Evolutionary conservation across 192 early-diverging fungal species (phyloP).

Genomic region (Gamsiella multidivaricata): DNA sequence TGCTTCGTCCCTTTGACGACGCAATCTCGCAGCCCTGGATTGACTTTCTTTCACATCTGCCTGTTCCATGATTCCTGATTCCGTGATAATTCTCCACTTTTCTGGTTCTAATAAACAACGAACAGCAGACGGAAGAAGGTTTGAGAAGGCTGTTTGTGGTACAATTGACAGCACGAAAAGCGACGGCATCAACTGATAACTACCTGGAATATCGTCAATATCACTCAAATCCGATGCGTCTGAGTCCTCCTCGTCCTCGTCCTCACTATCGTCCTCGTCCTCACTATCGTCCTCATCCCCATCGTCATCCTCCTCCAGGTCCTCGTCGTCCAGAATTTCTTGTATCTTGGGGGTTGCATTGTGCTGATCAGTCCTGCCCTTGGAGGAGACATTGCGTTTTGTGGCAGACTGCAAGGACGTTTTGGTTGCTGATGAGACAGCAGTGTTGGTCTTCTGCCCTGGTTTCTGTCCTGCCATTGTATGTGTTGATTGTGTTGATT

Average conservation of each 20-base stretch:
- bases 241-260: conserved; percentile 20
- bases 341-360: conserved; percentile 16
- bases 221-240: conserved; percentile 28
- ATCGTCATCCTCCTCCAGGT: conserved; percentile 1
- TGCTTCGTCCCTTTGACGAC: not conserved
- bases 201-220: conserved; percentile 45
- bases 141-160: no score
- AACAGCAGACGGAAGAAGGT: not conserved
- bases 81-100: conserved; percentile 48
- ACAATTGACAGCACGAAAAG: not conserved
- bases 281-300: conserved; percentile 4
- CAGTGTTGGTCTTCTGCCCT: conserved; percentile 20
- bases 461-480: conserved; percentile 21
- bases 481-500: no score
- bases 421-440: conserved; percentile 22
- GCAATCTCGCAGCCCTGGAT: not conserved
- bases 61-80: conserved; percentile 39
- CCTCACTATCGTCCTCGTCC: conserved; percentile 3
- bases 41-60: not conserved
- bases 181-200: not conserved
- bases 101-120: conserved; percentile 26
- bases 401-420: conserved; percentile 13
- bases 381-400: conserved; percentile 3
- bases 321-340: conserved; percentile 20
- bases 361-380: not conserved